Evolutionary conservation across 495 filamentous ascomycete genomes (phyloP).

Genomic region (Talaromyces thailandensis): DNA sequence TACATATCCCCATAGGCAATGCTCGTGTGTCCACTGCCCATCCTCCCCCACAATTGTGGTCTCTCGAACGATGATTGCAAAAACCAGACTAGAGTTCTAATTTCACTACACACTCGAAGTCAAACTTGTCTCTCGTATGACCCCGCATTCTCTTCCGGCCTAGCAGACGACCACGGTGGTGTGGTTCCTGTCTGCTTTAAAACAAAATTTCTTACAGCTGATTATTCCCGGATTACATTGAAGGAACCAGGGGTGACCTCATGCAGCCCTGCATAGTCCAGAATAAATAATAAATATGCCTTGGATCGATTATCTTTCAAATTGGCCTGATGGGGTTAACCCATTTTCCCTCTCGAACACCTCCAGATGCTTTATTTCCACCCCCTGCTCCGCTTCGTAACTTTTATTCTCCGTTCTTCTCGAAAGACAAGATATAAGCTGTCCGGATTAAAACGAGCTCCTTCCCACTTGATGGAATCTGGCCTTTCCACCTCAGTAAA

Average conservation of each 20-base stretch:
- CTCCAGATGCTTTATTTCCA: background rate
- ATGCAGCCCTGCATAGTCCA: slow-evolving; percentile 16
- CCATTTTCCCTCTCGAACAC: background rate
- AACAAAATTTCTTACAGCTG: background rate
- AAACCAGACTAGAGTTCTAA: background rate
- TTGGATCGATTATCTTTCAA: background rate
- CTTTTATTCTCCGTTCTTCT: background rate
- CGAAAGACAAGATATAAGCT: background rate
- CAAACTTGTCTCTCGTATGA: background rate
- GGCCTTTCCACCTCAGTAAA: background rate
- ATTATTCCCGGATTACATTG: background rate
- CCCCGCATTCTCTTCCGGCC: background rate
- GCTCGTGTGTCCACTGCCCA: background rate
- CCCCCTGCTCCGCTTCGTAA: background rate
- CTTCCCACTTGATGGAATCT: background rate
- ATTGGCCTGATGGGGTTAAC: background rate
- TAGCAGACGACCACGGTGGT: background rate
- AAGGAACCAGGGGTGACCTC: background rate
- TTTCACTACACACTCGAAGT: background rate
- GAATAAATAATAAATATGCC: background rate
- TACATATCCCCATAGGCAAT: background rate
- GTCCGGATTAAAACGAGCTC: background rate
- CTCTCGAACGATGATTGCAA: background rate
- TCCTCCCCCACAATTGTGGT: background rate
- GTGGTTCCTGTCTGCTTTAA: background rate